Conservation (phyloP, 2,329 filamentous ascomycete species). For the Penicillium sp. region DNA sequence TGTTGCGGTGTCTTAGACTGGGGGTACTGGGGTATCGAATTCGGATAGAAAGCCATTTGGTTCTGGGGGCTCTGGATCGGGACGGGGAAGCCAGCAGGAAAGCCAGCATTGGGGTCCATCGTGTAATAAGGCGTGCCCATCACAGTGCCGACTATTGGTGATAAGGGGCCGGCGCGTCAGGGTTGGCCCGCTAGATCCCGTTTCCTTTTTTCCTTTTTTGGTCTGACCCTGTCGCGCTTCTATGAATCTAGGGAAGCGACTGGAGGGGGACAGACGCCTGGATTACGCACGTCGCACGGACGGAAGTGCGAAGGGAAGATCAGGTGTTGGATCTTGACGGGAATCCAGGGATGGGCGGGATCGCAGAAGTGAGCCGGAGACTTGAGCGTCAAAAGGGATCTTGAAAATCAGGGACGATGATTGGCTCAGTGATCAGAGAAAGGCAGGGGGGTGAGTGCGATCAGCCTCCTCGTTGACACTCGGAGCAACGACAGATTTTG, state of each 20-base stretch:
- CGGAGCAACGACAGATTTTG: constrained; percentile 18
- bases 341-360: constrained; percentile 21
- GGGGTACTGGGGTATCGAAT: constrained; percentile 30
- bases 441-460: constrained; percentile 17
- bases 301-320: constrained; percentile 9
- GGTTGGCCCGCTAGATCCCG: constrained; percentile 14
- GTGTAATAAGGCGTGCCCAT: constrained; percentile 16
- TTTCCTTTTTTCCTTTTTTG: background rate
- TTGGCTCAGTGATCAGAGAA: constrained; percentile 14
- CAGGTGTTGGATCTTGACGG: constrained; percentile 1
- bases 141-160: constrained; percentile 8
- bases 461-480: constrained; percentile 15
- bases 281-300: constrained; percentile 23
- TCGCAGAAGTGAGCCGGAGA: background rate
- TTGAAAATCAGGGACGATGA: constrained; percentile 13
- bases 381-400: constrained; percentile 2
- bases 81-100: constrained; percentile 34
- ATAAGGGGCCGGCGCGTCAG: constrained; percentile 9
- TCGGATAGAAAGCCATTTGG: constrained; percentile 37
- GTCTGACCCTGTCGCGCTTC: constrained; percentile 5
- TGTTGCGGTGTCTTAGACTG: constrained; percentile 33
- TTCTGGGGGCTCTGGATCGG: constrained; percentile 31
- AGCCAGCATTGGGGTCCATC: constrained; percentile 25
- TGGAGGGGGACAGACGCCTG: background rate
- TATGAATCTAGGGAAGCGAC: constrained; percentile 8